phyloP scores from a whole-genome alignment of 352 stramenopile genomes.

The Phytophthora lateralis region DNA sequence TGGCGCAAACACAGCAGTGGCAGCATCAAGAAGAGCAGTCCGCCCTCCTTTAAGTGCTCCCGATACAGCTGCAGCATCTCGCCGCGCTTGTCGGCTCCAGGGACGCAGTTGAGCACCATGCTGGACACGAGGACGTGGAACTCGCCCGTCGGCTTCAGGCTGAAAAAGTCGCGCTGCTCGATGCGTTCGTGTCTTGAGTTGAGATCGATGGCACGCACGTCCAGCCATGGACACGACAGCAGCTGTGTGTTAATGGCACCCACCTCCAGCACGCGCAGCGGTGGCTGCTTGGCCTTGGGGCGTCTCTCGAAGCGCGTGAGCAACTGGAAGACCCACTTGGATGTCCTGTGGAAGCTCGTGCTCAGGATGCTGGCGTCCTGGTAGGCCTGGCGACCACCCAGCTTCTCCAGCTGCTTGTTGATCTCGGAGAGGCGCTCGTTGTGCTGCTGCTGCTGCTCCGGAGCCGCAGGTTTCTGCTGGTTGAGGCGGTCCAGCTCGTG shows the following conservation, averaged over 20 bases:
- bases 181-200: constrained; percentile 91
- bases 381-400: constrained; percentile 93
- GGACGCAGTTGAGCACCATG: constrained; percentile 97
- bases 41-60: constrained; percentile 55
- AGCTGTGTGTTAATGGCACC: constrained; percentile 97
- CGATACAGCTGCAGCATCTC: constrained; percentile 75
- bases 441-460: constrained; percentile 31
- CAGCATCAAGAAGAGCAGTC: constrained; percentile 78
- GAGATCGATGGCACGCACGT: constrained; percentile 96
- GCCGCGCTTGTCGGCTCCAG: constrained; percentile 82
- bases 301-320: constrained; percentile 81
- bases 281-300: constrained; percentile 67
- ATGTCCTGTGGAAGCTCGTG: constrained; percentile 94
- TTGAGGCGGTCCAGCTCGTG: constrained; percentile 71
- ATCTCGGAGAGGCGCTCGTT: constrained; percentile 53
- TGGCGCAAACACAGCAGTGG: constrained; percentile 76
- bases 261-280: constrained; percentile 79
- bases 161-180: constrained; percentile 93
- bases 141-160: constrained; percentile 57
- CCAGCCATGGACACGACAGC: constrained; percentile 91
- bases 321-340: constrained; percentile 94
- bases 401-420: constrained; percentile 75
- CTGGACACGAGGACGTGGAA: constrained; percentile 95
- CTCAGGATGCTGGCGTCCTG: constrained; percentile 95
- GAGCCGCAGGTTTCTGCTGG: constrained; percentile 31